These are phyloP conservation scores for Inga oerstediana DNA, from an alignment of 306 rosid genomes.

Conservation along the genomic window DNA sequence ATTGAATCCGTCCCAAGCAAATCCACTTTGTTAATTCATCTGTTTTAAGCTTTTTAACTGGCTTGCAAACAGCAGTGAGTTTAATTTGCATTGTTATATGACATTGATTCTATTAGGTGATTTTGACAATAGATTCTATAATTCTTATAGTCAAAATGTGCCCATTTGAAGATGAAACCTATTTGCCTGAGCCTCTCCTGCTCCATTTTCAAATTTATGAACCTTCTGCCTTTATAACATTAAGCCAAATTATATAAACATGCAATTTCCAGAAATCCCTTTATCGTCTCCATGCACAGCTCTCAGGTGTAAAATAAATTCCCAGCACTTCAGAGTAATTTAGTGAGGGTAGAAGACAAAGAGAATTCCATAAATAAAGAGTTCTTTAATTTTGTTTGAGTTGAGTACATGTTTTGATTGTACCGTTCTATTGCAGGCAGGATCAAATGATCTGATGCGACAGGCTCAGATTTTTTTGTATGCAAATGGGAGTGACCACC, in stretches of 20 bases:
- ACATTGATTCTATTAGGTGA: background rate
- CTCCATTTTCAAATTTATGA: background rate
- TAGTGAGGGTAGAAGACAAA: background rate
- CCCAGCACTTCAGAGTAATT: background rate
- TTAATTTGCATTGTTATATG: no score
- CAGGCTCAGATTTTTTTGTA: constrained; percentile 84
- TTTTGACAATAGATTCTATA: constrained; percentile 2
- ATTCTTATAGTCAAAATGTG: background rate
- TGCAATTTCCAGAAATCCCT: background rate
- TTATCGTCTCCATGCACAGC: background rate
- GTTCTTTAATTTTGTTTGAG: background rate
- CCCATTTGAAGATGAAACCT: background rate
- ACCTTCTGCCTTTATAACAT: no score
- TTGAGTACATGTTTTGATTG: constrained; percentile 13
- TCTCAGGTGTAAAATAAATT: background rate
- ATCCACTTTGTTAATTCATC: background rate
- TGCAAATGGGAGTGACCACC: constrained; percentile 73
- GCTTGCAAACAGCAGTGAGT: no score
- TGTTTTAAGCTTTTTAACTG: no score
- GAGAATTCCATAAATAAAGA: constrained; percentile 4
- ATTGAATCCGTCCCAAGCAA: background rate
- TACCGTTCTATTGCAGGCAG: constrained; percentile 61
- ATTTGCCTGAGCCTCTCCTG: background rate
- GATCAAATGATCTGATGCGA: constrained; percentile 82
- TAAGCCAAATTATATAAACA: no score